Conservation (phyloP, 1,284 basidiomycete species). For the Moesziomyces sp. region DNA sequence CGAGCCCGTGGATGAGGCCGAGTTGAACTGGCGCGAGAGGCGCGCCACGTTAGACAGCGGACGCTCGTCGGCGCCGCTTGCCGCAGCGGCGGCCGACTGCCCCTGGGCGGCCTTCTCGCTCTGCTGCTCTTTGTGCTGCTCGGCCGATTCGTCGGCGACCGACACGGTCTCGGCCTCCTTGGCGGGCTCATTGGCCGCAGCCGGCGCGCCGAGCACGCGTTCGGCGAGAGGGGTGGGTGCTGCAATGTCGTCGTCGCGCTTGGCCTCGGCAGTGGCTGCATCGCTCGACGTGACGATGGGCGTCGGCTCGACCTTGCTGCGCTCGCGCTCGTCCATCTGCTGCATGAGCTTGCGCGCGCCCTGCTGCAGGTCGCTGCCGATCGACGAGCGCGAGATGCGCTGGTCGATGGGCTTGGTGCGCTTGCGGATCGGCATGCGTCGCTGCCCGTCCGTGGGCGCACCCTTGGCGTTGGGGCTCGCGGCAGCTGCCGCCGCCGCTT, state of each 20-base stretch:
- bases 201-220: slow-evolving; percentile 54
- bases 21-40: slow-evolving; percentile 52
- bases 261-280: slow-evolving; percentile 66
- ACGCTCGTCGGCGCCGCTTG: slow-evolving; percentile 16
- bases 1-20: background rate
- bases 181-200: background rate
- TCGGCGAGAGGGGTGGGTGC: slow-evolving; percentile 68
- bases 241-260: slow-evolving; percentile 13
- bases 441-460: slow-evolving; percentile 12
- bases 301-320: slow-evolving; percentile 5
- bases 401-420: slow-evolving; percentile 88
- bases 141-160: slow-evolving; percentile 19
- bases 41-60: slow-evolving; percentile 57
- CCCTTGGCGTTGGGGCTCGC: slow-evolving; percentile 7
- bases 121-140: slow-evolving; percentile 42
- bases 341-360: slow-evolving; percentile 43
- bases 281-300: slow-evolving; percentile 38
- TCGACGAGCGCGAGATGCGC: slow-evolving; percentile 64
- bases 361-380: slow-evolving; percentile 39
- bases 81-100: background rate
- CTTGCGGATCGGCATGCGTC: slow-evolving; percentile 82
- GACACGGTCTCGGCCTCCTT: slow-evolving; percentile 34
- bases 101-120: background rate
- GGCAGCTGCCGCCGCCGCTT: slow-evolving; percentile 65
- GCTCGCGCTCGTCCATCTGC: slow-evolving; percentile 40